A percentile compares a stretch with the other conserved stretches of the same genome.
phyloP scores from a whole-genome alignment of 352 stramenopile genomes.

The Globisporangium uncinulatum region DNA sequence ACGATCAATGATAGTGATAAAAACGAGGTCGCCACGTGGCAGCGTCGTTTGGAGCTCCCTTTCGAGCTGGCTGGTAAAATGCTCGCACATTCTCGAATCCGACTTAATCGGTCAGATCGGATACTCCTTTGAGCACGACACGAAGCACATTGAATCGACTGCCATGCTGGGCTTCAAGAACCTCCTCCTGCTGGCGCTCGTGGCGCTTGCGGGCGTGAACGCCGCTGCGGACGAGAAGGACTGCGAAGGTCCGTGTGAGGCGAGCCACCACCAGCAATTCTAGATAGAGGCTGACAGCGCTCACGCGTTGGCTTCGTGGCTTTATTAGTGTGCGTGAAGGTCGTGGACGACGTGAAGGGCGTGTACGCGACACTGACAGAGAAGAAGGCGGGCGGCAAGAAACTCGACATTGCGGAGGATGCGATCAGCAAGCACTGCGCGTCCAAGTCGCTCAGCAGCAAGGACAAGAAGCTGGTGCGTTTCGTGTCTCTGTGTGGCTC shows the following conservation, averaged over 20 bases:
- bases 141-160: neutral
- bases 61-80: no score
- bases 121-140: constrained; percentile 17
- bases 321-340: constrained; percentile 86
- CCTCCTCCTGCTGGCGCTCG: constrained; percentile 60
- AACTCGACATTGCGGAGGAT: constrained; percentile 67
- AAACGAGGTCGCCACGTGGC: neutral
- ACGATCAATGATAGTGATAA: no score
- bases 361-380: constrained; percentile 57
- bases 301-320: no score
- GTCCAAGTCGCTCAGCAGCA: constrained; percentile 69
- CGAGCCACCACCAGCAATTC: neutral
- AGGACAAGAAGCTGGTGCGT: constrained; percentile 90
- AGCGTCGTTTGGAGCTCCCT: neutral
- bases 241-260: constrained; percentile 79
- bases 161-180: constrained; percentile 53
- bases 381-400: constrained; percentile 74
- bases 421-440: constrained; percentile 85
- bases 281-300: neutral
- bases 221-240: constrained; percentile 72
- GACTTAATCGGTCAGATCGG: neutral
- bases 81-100: no score
- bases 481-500: no score
- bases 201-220: constrained; percentile 37
- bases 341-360: constrained; percentile 84